Evolutionary conservation across 768 basidiomycete genomes (phyloP), one percentile per base, ranked within the genome.

Genomic region (Leccinum boreale): DNA sequence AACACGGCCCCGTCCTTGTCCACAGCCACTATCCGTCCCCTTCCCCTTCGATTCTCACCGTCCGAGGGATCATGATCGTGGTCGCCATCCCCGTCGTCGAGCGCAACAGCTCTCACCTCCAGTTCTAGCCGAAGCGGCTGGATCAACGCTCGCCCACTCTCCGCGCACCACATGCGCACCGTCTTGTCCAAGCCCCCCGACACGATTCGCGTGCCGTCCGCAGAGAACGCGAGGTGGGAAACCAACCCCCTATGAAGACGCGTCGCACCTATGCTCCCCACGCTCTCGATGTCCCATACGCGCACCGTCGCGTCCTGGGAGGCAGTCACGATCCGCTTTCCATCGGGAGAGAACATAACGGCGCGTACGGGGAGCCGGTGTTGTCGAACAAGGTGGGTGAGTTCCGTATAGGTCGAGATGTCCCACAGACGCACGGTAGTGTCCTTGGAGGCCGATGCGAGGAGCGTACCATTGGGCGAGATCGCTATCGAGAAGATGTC

Each of bases 341-440:
- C 68, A 29, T 73, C 64, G 14, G 46, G 61, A 8, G 72, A 65
- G 48, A 75, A 73, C 14, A 57, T 11, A 49, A 73, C 68, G 9
- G 56, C 54, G n/a, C 65, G 68, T 3, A 72, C 53, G 9, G 64
- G 55, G 11, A 68, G 47, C 44, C 63, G 67, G 50, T 72, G 70
- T 35, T 61, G 72, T 31, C 72, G 66, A 19, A 72, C 17, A n/a
- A 72, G 66, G 2, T 66, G 60, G 2, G 62, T 4, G 14, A 71
- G 62, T 42, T 73, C 68, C 0, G 53, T 29, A 1, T 61, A 58
- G 0, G 64, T 59, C 33, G 36, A 26, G 10, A 67, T 29, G 26
- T 70, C 65, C 72, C 72, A 73, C 2, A 73, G 54, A 1, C 73
- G 70, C 6, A 69, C 67, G n/a, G 68, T 64, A 2, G 64, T 69